Base-by-base conservation (phyloP, 2,329 filamentous ascomycete species). In the Dactylellina parvicollis region DNA sequence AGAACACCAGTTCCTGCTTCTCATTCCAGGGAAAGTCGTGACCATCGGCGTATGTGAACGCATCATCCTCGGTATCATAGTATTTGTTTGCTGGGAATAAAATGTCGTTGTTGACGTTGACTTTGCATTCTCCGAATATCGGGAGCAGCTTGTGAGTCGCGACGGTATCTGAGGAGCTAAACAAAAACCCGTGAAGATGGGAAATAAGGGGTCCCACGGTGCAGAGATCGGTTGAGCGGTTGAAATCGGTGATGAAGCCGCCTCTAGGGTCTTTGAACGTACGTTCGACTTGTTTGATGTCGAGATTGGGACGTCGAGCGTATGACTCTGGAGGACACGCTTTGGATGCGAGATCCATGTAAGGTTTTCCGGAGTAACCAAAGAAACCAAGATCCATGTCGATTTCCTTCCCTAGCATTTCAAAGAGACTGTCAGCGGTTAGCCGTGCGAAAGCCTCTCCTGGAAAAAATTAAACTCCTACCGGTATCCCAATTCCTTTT, bases 31-130 rank as follows among this genome's bases (percentile, higher is more conserved):
- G 79, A 10, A 85, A 81, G 46, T 89, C 88, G 65, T 85, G 85
- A 7, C 80, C 80, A 5, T 82, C 79, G 57, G 86, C 84, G 59
- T 88, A 88, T 1, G 83, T 84, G 79, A 89, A 89, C 47, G 85
- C 84, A 4, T 83, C 81, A 77, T 89, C 85, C 0, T 9, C 22
- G 7, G 84, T 80, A 16, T 83, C 83, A 74, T 88, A 85, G 77
- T 90, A 90, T 84, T 90, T 89, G 54, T 88, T 87, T 0, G 88
- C 87, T 0, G 88, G 88, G 14, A 90, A 85, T 12, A 90, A 82
- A 72, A 90, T 65, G 75, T 90, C 88, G 77, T 88, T 90, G 81
- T 90, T 90, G 75, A 89, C 85, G 16, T 85, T 84, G 36, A 90
- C 82, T 78, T 90, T 90, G 80, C 87, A 90, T 70, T 88, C 88